Percentiles rank a stretch among this genome's conserved stretches.
These are phyloP conservation scores for Plasmodium coatneyi DNA, from an alignment of 169 alveolate genomes.

Conservation along the genomic window DNA sequence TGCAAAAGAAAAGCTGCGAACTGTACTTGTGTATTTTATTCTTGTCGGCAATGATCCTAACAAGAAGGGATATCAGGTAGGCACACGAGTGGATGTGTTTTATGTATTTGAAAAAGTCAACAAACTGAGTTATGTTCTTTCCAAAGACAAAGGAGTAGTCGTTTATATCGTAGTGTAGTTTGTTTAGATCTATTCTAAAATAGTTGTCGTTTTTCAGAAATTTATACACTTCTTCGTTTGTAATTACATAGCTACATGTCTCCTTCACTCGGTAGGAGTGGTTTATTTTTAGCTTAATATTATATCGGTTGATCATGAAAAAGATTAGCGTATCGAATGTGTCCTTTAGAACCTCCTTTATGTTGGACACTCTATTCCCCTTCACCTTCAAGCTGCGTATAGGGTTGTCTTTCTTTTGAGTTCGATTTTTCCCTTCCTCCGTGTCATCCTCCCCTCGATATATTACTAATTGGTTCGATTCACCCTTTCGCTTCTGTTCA, in stretches of 20 bases:
- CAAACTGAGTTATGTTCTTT: conserved; percentile 14
- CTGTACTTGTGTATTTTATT: conserved; percentile 40
- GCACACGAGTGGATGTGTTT: conserved; percentile 50
- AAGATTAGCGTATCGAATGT: conserved; percentile 36
- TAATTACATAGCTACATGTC: not conserved
- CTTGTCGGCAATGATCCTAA: conserved; percentile 18
- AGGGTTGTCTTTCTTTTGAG: not conserved
- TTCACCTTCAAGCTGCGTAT: not conserved
- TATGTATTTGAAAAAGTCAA: conserved; percentile 10
- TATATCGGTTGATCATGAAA: conserved; percentile 14
- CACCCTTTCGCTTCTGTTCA: not conserved
- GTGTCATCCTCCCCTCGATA: not conserved
- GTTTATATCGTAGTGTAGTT: conserved; percentile 27
- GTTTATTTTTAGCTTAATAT: conserved; percentile 22
- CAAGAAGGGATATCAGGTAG: conserved; percentile 14
- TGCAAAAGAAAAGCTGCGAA: conserved; percentile 38
- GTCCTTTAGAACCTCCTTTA: conserved; percentile 16
- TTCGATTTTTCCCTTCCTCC: not conserved
- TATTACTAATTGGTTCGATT: not conserved
- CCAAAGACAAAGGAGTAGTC: conserved; percentile 25
- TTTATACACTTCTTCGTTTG: conserved; percentile 36
- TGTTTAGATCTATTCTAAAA: conserved; percentile 32
- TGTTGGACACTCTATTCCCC: conserved; percentile 8
- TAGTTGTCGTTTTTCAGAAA: conserved; percentile 19
- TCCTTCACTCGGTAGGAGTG: conserved; percentile 21